Percentiles rank a stretch among this genome's conserved stretches.
Conservation (phyloP, 345 rosid species). For the Mercurialis annua region DNA sequence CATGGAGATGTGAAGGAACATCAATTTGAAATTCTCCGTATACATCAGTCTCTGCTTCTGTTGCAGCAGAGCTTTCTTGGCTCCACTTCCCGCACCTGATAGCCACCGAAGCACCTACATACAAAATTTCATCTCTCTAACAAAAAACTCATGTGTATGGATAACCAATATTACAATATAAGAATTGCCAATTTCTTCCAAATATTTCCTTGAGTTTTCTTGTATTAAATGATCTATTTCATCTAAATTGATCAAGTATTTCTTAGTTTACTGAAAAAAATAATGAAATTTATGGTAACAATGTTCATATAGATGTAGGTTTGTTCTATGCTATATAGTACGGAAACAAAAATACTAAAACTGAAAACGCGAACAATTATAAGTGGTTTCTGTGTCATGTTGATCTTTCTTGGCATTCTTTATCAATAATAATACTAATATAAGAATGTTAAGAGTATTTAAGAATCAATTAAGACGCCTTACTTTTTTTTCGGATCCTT, state of each 20-base stretch:
- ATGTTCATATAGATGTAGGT: conserved; percentile 9
- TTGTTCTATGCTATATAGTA: not conserved
- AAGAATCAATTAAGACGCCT: not conserved
- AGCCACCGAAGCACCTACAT: conserved; percentile 41
- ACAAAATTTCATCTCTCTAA: too few species aligned
- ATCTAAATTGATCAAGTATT: not conserved
- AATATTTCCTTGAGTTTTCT: too few species aligned
- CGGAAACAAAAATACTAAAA: not conserved
- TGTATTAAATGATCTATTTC: not conserved
- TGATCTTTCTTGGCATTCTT: conserved; percentile 7
- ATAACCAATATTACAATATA: not conserved
- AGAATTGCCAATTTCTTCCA: not conserved
- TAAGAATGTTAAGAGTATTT: not conserved
- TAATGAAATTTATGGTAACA: conserved; percentile 16
- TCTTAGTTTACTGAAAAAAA: not conserved
- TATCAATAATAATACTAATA: not conserved
- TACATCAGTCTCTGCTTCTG: conserved; percentile 35
- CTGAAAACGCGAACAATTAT: not conserved
- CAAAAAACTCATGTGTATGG: not conserved
- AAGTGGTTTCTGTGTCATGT: conserved; percentile 7
- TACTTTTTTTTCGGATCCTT: too few species aligned
- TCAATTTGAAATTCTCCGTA: conserved; percentile 51
- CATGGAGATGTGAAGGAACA: conserved; percentile 55
- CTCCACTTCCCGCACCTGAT: conserved; percentile 29
- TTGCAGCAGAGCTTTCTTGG: conserved; percentile 17